These are phyloP conservation scores for Linnemannia zychae DNA, from an alignment of 192 early-diverging fungal species.

Conservation along the genomic window DNA sequence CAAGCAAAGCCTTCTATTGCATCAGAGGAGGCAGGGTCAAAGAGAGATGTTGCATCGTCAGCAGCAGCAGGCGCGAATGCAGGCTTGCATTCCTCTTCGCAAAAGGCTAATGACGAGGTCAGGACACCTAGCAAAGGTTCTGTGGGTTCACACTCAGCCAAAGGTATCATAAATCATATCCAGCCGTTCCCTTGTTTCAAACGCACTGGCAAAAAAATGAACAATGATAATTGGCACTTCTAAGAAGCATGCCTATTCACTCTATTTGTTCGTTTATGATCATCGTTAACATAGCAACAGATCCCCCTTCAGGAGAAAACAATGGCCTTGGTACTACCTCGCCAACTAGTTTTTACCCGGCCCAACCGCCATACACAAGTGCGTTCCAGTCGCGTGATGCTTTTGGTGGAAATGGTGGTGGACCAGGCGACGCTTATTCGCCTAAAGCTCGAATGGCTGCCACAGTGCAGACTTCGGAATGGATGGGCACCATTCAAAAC, in stretches of 20 bases:
- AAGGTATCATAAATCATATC: conserved; percentile 4
- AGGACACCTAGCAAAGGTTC: conserved; percentile 6
- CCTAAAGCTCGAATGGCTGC: conserved; percentile 3
- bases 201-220: not conserved
- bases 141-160: conserved; percentile 29
- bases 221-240: not conserved
- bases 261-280: not conserved
- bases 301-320: conserved; percentile 32
- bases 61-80: not conserved
- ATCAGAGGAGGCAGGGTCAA: not conserved
- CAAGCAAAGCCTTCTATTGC: not conserved
- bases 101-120: conserved; percentile 7
- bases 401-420: conserved; percentile 27
- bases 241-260: not conserved
- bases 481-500: conserved; percentile 47
- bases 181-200: not conserved
- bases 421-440: conserved; percentile 5
- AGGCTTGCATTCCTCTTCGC: not conserved
- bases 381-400: conserved; percentile 39
- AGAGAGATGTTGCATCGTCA: not conserved
- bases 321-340: conserved; percentile 13
- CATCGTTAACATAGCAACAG: conserved; percentile 6
- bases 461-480: conserved; percentile 29
- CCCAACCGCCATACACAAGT: conserved; percentile 20
- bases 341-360: conserved; percentile 26